A percentile compares a stretch with the other conserved stretches of the same genome.
phyloP scores from a whole-genome alignment of 495 filamentous ascomycete genomes.

The Entonaema liquescens region DNA sequence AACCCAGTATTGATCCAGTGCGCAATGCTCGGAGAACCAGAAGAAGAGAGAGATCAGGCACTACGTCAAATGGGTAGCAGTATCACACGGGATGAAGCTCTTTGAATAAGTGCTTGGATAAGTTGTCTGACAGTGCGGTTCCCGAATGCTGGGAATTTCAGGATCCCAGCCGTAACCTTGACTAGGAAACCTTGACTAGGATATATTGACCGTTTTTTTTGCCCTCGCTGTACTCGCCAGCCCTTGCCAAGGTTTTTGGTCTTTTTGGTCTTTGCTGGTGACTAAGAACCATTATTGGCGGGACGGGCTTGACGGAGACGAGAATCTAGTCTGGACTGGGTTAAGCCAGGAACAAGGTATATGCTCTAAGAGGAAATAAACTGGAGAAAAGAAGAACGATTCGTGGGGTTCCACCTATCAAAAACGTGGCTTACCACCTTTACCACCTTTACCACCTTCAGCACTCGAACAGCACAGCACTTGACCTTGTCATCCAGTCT shows the following conservation, averaged over 20 bases:
- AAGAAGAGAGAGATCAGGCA: neutral
- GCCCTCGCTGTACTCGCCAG: neutral
- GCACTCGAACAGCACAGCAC: neutral
- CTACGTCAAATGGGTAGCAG: constrained; percentile 2
- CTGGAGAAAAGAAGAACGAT: constrained; percentile 13
- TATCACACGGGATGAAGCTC: constrained; percentile 10
- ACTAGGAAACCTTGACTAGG: constrained; percentile 1
- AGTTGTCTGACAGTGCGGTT: constrained; percentile 13
- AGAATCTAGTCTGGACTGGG: constrained; percentile 3
- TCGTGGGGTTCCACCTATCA: constrained; percentile 20
- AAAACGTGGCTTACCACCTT: constrained; percentile 30
- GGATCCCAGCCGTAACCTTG: constrained; percentile 16
- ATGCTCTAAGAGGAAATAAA: constrained; percentile 25
- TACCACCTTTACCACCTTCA: too few relatives aligned
- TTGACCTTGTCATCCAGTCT: neutral
- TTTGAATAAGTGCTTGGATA: neutral
- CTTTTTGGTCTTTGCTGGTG: neutral
- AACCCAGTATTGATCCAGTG: constrained; percentile 21
- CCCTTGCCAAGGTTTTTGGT: neutral
- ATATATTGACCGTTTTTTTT: constrained; percentile 18
- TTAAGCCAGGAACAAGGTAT: constrained; percentile 6
- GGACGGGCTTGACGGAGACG: constrained; percentile 9
- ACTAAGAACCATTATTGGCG: constrained; percentile 10
- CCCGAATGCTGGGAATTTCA: constrained; percentile 34
- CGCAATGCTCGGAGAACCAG: constrained; percentile 29